Base-by-base conservation (phyloP, 768 basidiomycete species). In the Mycena belliarum region DNA sequence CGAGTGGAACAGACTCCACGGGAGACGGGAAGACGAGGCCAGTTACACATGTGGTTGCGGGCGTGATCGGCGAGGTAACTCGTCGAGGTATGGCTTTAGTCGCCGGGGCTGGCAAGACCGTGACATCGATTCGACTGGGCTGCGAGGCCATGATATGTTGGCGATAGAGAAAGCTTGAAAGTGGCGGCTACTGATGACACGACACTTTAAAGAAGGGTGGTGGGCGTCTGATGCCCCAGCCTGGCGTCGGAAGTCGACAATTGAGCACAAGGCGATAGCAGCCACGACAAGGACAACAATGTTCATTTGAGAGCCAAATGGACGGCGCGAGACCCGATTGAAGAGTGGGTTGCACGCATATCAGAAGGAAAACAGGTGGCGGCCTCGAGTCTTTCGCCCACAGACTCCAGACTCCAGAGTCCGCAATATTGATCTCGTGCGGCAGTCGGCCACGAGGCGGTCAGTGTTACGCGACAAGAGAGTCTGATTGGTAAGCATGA, bases 21-120 rank as follows among this genome's bases (percentile, higher is more conserved):
- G 59, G 52, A 51, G 59, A 58, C 14, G 63, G 59, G 35, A 46
- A 60, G 11, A 49, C 29, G 38, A 64, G 16, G 29, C 55, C 59
- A 40, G 59, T 60, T 16, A 60, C 63, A 11, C 50, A 54, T 49
- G 59, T 57, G 20, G 58, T 60, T 33, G 33, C 55, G 43, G 63
- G 58, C 21, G 58, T 60, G 21, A 60, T 55, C 2, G 59, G 59
- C 1, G 59, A 56, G 44, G 45, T 35, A 43, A 55, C n/a, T 32
- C 49, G 49, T 48, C 45, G 46, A 38, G 54, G 45, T 10, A 43
- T 24, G 49, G 54, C 16, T 28, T 48, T 55, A 25, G 23, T n/a
- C 37, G 35, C 49, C 23, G 49, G 35, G 33, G 14, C 45, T 33
- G 57, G 50, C 28, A 37, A 43, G 26, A 28, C 42, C 45, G n/a